Percentiles rank a stretch among this genome's conserved stretches.
Evolutionary conservation across 2,329 filamentous ascomycete species (phyloP).

Genomic region (Clarireedia homoeocarpa): DNA sequence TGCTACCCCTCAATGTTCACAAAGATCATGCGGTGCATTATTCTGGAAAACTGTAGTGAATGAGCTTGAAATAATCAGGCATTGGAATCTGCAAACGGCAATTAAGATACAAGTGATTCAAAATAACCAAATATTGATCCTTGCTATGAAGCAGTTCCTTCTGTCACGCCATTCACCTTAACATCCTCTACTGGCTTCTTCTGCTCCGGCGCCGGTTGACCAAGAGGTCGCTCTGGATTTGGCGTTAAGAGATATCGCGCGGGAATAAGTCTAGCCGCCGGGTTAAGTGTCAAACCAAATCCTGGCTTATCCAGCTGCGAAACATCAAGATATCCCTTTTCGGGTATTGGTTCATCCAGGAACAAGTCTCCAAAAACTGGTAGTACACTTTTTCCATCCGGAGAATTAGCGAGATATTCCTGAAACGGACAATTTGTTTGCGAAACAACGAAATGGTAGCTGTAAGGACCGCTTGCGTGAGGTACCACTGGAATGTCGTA

Average conservation of each 20-base stretch:
- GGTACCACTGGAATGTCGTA: conserved; percentile 94
- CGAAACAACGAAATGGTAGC: conserved; percentile 91
- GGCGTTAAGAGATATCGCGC: conserved; percentile 66
- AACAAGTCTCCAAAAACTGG: conserved; percentile 92
- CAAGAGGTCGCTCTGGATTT: conserved; percentile 42
- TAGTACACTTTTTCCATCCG: conserved; percentile 80
- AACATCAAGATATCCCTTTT: conserved; percentile 72
- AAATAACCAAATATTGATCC: background rate
- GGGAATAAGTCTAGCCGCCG: conserved; percentile 65
- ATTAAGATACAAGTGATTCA: background rate
- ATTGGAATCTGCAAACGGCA: background rate
- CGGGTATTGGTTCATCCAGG: conserved; percentile 81
- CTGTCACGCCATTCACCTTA: conserved; percentile 29
- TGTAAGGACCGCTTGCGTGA: conserved; percentile 91
- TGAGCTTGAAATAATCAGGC: background rate
- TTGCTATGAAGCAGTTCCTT: conserved; percentile 18
- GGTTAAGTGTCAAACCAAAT: conserved; percentile 83
- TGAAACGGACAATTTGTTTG: conserved; percentile 93
- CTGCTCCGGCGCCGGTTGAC: conserved; percentile 17
- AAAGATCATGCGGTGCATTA: background rate
- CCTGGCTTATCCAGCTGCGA: conserved; percentile 80
- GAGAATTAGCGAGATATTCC: conserved; percentile 89
- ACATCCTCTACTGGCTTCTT: conserved; percentile 24
- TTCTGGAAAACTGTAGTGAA: background rate
- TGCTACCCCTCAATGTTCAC: background rate